These are phyloP conservation scores for Trichoderma hamatum DNA, from an alignment of 2,329 filamentous ascomycete species.

Conservation along the genomic window DNA sequence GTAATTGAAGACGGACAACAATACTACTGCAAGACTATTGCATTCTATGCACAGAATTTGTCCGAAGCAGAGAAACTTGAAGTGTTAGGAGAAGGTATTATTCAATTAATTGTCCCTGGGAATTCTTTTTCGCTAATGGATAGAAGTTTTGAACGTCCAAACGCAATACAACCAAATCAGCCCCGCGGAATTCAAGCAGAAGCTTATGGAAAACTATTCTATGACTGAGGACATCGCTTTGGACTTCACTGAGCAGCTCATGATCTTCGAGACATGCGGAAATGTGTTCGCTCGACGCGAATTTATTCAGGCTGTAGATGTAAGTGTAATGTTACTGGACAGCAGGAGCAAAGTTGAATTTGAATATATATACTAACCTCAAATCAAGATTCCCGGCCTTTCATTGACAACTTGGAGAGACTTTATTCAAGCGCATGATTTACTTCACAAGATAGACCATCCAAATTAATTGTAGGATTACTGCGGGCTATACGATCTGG, in stretches of 20 bases:
- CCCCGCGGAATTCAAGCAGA: background rate
- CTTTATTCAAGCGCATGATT: background rate
- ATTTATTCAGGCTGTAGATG: background rate
- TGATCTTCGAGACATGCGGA: background rate
- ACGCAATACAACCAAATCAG: background rate
- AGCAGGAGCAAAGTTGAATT: too few relatives aligned
- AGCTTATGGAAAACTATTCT: background rate
- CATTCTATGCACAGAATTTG: background rate
- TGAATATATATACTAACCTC: background rate
- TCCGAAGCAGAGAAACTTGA: background rate
- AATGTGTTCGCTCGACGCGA: background rate
- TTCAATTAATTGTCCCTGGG: too few relatives aligned
- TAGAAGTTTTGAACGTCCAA: too few relatives aligned
- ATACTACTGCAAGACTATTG: background rate
- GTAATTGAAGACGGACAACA: background rate
- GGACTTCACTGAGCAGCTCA: conserved; percentile 6
- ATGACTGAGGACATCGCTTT: background rate
- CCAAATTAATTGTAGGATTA: too few relatives aligned
- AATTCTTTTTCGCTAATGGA: too few relatives aligned
- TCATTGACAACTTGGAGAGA: background rate
- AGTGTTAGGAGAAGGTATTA: background rate
- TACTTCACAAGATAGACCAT: background rate
- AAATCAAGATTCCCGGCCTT: background rate
- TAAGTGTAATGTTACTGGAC: background rate
- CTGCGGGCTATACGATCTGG: too few relatives aligned